Conservation (phyloP, 1,284 basidiomycete genomes). For the Tremellales sp. region DNA sequence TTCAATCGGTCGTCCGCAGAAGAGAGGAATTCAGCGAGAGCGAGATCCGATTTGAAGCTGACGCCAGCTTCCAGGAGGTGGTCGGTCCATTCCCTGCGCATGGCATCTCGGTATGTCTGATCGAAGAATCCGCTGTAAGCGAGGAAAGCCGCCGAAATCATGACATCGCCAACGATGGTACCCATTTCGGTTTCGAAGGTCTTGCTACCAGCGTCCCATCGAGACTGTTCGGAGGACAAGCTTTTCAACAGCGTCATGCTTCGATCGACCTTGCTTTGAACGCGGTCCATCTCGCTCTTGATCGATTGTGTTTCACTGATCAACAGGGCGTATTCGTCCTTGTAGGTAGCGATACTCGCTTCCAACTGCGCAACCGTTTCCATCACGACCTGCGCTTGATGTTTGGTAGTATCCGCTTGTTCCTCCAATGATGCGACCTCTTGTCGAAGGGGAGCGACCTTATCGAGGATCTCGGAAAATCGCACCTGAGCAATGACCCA, state of each 20-base stretch:
- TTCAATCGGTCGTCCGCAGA: conserved; percentile 93
- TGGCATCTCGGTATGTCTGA: conserved; percentile 92
- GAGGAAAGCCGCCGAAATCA: conserved; percentile 93
- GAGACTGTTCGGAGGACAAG: conserved; percentile 86
- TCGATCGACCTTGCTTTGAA: conserved; percentile 93
- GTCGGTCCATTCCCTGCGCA: conserved; percentile 93
- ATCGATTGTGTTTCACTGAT: conserved; percentile 98
- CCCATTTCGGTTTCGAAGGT: conserved; percentile 99
- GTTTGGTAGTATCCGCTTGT: conserved; percentile 88
- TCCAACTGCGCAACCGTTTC: conserved; percentile 92
- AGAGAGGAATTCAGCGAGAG: conserved; percentile 91
- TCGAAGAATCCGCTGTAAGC: conserved; percentile 99
- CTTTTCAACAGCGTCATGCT: conserved; percentile 94
- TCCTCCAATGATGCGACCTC: conserved; percentile 91
- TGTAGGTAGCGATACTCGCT: conserved; percentile 87
- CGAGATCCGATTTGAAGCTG: conserved; percentile 88
- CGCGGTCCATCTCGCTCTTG: conserved; percentile 96
- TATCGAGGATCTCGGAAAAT: conserved; percentile 97
- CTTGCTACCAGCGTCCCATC: conserved; percentile 93
- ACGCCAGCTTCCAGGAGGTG: conserved; percentile 87
- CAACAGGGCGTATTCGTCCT: conserved; percentile 94
- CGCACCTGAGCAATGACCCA: conserved; percentile 97
- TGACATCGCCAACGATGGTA: conserved; percentile 95
- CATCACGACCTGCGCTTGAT: conserved; percentile 83
- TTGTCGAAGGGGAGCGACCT: conserved; percentile 91